Evolutionary conservation across 2,329 filamentous ascomycete species (phyloP), one percentile per base, ranked within the genome.

Genomic region (Macroventuria anomochaeta): DNA sequence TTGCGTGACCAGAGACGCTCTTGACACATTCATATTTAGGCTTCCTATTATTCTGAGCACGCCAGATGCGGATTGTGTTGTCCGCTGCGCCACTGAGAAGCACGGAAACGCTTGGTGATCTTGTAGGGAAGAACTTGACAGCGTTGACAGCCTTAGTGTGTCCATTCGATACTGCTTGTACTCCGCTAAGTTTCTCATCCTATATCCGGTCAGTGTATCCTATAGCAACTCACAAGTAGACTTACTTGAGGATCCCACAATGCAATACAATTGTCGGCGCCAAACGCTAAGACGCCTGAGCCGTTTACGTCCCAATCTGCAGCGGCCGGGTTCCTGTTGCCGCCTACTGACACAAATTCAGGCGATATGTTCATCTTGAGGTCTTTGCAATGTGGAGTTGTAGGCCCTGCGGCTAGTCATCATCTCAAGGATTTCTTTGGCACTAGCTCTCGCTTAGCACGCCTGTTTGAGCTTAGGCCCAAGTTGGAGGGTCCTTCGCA

Each of bases 311-410:
- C 86, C 95, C 95, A 99, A 77, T 97, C 93, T 23, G 93, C 93
- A 23, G 91, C 90, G 13, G 88, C 87, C 15, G 93, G 89, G 68
- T 97, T 91, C 65, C 93, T 84, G 75, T 97, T 99, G 39, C 91
- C 93, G 56, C 95, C 95, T 58, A 88, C 86, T 39, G 91, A 88
- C 62, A 95, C 80, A 65, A 83, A 86, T 36, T 81, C 79, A 2
- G 64, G 32, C 21, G 58, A 58, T 7, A 70, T 58, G 57, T 68
- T 55, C 72, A 75, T 75, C 44, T 32, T 72, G 42, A 20, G 46
- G 52, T 32, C 41, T 46, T 53, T 58, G 46, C 39, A 55, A 55
- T 53, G 55, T 53, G 58, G 50, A 54, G 55, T 53, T 49, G 55
- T 51, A 37, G 34, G 41, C 50, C 49, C 42, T 55, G 29, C 53